These are phyloP conservation scores for Bondarzewia mesenterica DNA, from an alignment of 1,284 basidiomycete genomes.

Conservation along the genomic window DNA sequence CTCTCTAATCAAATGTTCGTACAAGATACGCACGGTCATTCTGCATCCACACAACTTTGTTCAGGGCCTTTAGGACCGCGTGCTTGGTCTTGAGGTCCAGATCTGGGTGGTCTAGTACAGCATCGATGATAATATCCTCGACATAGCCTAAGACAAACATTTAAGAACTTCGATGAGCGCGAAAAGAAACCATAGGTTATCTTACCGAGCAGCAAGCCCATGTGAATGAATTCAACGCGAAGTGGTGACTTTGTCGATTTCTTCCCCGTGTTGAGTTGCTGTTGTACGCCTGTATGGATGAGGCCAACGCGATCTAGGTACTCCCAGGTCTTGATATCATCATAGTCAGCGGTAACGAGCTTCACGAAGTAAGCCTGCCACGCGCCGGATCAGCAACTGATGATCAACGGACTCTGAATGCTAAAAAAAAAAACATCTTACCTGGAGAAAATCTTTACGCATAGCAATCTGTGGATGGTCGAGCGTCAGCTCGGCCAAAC, in stretches of 20 bases:
- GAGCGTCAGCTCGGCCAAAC: background rate
- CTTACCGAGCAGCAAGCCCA: background rate
- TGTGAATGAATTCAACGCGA: background rate
- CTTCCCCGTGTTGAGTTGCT: background rate
- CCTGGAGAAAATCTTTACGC: background rate
- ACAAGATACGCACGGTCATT: background rate
- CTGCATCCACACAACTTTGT: background rate
- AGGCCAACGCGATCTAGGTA: background rate
- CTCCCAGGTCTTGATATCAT: background rate
- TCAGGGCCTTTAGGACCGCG: background rate
- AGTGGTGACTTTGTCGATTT: background rate
- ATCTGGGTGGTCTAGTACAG: background rate
- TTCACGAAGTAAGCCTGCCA: background rate
- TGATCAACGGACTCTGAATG: too few relatives aligned
- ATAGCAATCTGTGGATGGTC: background rate
- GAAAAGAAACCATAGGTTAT: background rate
- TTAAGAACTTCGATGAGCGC: background rate
- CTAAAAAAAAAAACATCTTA: background rate
- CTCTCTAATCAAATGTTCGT: background rate
- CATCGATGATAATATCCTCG: background rate
- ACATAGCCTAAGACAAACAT: background rate
- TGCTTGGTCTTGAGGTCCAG: background rate
- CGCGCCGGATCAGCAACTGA: background rate
- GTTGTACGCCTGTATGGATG: background rate
- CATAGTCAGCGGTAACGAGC: background rate